Base-by-base conservation (phyloP, 1,284 basidiomycete species). In the Fomes fomentarius region DNA sequence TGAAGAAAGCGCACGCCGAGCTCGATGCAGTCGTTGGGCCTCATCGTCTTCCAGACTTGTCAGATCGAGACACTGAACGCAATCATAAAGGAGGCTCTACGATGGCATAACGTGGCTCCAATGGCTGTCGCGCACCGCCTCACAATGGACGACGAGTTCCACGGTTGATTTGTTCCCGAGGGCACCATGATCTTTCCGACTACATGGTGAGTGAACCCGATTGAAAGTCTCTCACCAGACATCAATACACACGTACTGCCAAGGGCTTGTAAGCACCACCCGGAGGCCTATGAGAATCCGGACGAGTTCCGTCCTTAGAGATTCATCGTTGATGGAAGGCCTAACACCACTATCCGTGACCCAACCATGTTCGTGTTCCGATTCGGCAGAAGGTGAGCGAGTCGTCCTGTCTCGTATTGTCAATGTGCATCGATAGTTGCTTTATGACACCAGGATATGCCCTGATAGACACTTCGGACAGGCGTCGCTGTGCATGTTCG, bases 1-100 rank as follows among this genome's bases (percentile, higher is more conserved):
- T 37, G 53, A 39, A 39, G n/a, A 62, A 58, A 34, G 64, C 66
- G 1, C 71, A 72, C 26, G 50, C 54, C 1, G 69, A 73, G 48
- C 51, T 71, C 6, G 70, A 71, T 34, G 19, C 42, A 0, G 53
- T 64, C 5, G 52, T 66, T 1, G 61, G 64, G 2, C 30, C 48
- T 1, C 28, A 52, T n/a, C 54, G 63, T 15, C 43, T 64, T 7
- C 62, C 60, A 1, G 51, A 58, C 17, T 66, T 66, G 35, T 31
- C 34, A 12, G 63, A 65, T 31, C 41, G 26, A 2, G 39, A 43
- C 0, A 31, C 26, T 65, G 14, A 37, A 55, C 3, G 63, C 60
- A 1, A 26, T 66, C 22, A 57, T 34, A 64, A 10, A 24, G 19
- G 52, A 54, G 30, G 7, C 26, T 10, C 15, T 60, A 17, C 55